Evolutionary conservation across 1,139 yeast genomes (phyloP), one percentile per base, ranked within the genome.

Genomic region (Yamadazyma triangularis): DNA sequence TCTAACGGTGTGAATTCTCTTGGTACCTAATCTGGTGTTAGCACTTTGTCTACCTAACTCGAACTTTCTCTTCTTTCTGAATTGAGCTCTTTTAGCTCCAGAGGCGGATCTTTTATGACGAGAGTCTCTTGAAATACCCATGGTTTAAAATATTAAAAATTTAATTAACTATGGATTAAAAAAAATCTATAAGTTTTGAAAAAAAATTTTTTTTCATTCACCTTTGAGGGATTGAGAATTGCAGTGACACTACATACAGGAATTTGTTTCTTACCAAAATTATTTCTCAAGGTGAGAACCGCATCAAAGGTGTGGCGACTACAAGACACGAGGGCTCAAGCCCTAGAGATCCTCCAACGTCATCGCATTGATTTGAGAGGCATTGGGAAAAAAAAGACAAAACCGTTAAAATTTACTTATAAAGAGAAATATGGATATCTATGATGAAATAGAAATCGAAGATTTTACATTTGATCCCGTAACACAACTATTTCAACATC

Each of bases 121-220:
- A 73, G 98, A 89, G 80, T 91, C 98, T 83, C 99, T 93, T 76
- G 97, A 89, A 85, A 91, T 91, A 89, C 98, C 97, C 98, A 91
- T 91, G 53, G 47, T 61, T 52, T 48, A 42, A 22, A 13, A 4
- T 32, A 24, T 21, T 30, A 14, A 25, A 20, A 26, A 23, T 23
- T 29, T 26, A 18, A 27, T 26, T 26, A 19, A 16, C 16, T 12
- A 18, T n/a, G 8, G 7, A n/a, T 10, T 20, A 14, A 16, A 11
- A 21, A 23, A 25, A 29, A 22, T 20, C 20, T 23, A 24, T 15
- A 12, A 25, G 21, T 11, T 13, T 18, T 25, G 23, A 28, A 24
- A 24, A 26, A 31, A 33, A 30, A 18, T 30, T 29, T 28, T 25
- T 25, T 12, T 8, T 24, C n/a, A n/a, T n/a, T n/a, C n/a, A n/a